Percentiles rank a stretch among this genome's conserved stretches.
These are phyloP conservation scores for Didymella arachidicola DNA, from an alignment of 2,329 filamentous ascomycete genomes.

Conservation along the genomic window DNA sequence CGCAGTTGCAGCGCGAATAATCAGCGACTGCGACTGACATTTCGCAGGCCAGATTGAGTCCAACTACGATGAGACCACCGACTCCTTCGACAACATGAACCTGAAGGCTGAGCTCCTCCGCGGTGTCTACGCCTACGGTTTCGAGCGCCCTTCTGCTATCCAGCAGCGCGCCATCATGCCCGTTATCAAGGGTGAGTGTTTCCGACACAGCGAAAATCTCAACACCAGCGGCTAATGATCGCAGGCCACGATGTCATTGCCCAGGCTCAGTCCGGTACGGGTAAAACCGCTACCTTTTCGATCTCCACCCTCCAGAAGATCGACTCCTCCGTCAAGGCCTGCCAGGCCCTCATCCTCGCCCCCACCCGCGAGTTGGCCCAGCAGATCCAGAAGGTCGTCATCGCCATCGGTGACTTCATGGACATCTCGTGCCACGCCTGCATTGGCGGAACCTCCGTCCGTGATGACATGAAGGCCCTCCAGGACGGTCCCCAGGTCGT, in stretches of 20 bases:
- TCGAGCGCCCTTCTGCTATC: conserved; percentile 99
- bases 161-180: conserved; percentile 99
- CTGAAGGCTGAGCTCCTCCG: conserved; percentile 97
- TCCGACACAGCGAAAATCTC: conserved; percentile 9
- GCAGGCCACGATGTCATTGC: conserved; percentile 96
- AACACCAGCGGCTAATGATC: conserved; percentile 32
- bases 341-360: conserved; percentile 97
- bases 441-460: conserved; percentile 97
- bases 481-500: conserved; percentile 96
- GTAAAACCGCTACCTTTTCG: conserved; percentile 99
- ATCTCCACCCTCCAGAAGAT: conserved; percentile 99
- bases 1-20: conserved; percentile 12
- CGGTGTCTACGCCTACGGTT: conserved; percentile 99
- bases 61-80: conserved; percentile 99
- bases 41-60: conserved; percentile 94
- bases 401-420: conserved; percentile 99
- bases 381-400: conserved; percentile 99
- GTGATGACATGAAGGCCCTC: conserved; percentile 98
- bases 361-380: conserved; percentile 98
- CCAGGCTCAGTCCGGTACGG: conserved; percentile 98
- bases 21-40: conserved; percentile 17
- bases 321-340: conserved; percentile 91
- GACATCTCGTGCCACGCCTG: conserved; percentile 98
- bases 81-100: conserved; percentile 98
- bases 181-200: conserved; percentile 90